Evolutionary conservation across 257 asterid species (phyloP).

Genomic region (Nicotiana sylvestris): DNA sequence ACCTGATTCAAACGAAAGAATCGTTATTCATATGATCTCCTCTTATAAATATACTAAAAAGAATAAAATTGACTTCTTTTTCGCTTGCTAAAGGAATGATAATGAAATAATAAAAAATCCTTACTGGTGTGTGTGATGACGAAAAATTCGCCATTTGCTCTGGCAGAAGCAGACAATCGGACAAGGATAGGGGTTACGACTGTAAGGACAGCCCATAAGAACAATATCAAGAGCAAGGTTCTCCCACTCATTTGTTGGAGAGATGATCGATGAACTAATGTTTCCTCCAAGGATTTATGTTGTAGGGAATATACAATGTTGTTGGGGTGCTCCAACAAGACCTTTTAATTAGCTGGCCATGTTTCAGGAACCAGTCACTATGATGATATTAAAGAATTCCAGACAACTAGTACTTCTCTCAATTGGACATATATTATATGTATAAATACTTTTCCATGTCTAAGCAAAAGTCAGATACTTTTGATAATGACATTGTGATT

Average conservation of each 20-base stretch:
- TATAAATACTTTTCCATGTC: neutral
- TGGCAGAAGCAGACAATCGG: constrained; percentile 63
- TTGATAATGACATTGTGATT: constrained; percentile 18
- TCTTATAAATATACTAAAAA: neutral
- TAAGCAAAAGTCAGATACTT: constrained; percentile 25
- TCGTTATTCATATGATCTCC: neutral
- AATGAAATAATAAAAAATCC: neutral
- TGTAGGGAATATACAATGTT: neutral
- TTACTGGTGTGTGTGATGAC: constrained; percentile 28
- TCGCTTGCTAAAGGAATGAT: neutral
- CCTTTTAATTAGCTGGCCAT: constrained; percentile 60
- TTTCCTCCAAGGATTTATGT: constrained; percentile 11
- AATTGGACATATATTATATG: neutral
- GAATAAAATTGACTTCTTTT: neutral
- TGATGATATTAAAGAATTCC: constrained; percentile 15
- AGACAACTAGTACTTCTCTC: constrained; percentile 15
- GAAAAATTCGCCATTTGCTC: constrained; percentile 19
- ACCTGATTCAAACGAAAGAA: constrained; percentile 25
- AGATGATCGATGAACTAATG: constrained; percentile 19
- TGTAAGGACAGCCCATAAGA: constrained; percentile 73
- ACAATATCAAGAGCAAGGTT: constrained; percentile 49
- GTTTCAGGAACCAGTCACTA: constrained; percentile 25
- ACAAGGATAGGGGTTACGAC: constrained; percentile 64
- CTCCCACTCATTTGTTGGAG: constrained; percentile 59
- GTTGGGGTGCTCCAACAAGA: neutral